Percentiles rank a stretch among this genome's conserved stretches.
phyloP scores from a whole-genome alignment of 257 asterid genomes.

The Capsicum rhomboideum region DNA sequence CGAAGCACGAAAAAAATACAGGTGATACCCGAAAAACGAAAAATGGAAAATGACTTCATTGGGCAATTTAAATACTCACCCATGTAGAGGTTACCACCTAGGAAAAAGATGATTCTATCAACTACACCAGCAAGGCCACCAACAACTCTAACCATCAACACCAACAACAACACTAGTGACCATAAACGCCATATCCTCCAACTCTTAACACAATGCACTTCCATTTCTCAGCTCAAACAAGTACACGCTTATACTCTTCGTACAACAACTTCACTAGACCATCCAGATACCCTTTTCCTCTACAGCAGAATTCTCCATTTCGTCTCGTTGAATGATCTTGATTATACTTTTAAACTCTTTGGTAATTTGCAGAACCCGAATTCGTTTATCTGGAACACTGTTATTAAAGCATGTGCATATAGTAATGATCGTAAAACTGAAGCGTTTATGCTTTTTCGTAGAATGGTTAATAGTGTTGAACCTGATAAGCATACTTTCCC shows the following conservation, averaged over 20 bases:
- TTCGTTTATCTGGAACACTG: constrained; percentile 51
- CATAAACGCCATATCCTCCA: constrained; percentile 34
- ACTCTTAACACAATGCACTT: constrained; percentile 37
- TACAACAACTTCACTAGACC: constrained; percentile 19
- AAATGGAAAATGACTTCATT: too few relatives aligned
- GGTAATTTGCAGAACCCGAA: constrained; percentile 33
- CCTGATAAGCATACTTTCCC: constrained; percentile 85
- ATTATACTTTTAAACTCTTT: constrained; percentile 34
- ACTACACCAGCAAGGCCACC: constrained; percentile 17
- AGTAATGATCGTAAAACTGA: constrained; percentile 31
- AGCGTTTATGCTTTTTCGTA: constrained; percentile 34
- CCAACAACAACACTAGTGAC: constrained; percentile 7
- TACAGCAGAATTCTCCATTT: constrained; percentile 42
- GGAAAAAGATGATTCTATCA: neutral
- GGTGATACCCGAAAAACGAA: too few relatives aligned
- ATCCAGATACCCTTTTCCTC: constrained; percentile 29
- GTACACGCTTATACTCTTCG: constrained; percentile 62
- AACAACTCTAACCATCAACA: constrained; percentile 19
- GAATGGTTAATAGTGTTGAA: constrained; percentile 24
- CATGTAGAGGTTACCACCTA: neutral
- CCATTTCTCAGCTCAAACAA: constrained; percentile 57
- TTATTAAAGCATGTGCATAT: constrained; percentile 58
- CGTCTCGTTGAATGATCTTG: constrained; percentile 42
- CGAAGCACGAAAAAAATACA: too few relatives aligned
- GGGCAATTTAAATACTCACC: neutral